These are phyloP conservation scores for Podaxis sp. DNA, from an alignment of 768 basidiomycete genomes.

Conservation along the genomic window DNA sequence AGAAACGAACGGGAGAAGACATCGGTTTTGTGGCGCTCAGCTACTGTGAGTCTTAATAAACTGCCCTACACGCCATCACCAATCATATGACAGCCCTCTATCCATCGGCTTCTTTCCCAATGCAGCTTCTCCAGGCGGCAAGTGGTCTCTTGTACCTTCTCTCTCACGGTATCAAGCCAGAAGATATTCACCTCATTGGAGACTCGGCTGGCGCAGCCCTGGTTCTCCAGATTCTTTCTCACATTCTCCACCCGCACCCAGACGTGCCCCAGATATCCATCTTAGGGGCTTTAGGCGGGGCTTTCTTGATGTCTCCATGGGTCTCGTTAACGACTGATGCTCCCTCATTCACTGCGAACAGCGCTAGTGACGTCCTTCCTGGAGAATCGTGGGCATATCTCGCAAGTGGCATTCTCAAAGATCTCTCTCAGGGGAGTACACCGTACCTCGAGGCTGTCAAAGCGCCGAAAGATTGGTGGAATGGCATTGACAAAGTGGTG, in stretches of 20 bases:
- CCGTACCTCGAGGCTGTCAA: conserved; percentile 29
- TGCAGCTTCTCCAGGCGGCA: conserved; percentile 29
- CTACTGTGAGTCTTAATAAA: conserved; percentile 26
- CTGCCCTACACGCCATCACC: background rate
- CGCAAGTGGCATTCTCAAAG: conserved; percentile 22
- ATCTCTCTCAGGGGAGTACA: conserved; percentile 24
- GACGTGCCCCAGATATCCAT: conserved; percentile 24
- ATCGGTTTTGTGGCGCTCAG: conserved; percentile 28
- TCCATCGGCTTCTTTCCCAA: conserved; percentile 34
- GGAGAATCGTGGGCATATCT: conserved; percentile 4
- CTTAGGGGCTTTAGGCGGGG: conserved; percentile 25
- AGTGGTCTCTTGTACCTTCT: conserved; percentile 31
- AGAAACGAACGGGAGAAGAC: conserved; percentile 19
- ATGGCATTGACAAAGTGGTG: conserved; percentile 24
- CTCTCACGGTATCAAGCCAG: conserved; percentile 26
- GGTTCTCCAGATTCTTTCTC: conserved; percentile 32
- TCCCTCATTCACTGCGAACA: conserved; percentile 12
- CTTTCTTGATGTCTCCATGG: conserved; percentile 41
- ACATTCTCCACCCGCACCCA: conserved; percentile 33
- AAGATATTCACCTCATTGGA: conserved; percentile 32
- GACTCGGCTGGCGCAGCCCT: conserved; percentile 42
- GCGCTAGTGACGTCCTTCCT: background rate
- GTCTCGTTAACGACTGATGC: conserved; percentile 23
- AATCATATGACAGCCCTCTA: conserved; percentile 25
- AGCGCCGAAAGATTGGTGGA: conserved; percentile 31